A percentile compares a stretch with the other conserved stretches of the same genome.
Evolutionary conservation across 1,284 basidiomycete genomes (phyloP).

Genomic region (Pyrrhoderma lamaoense): DNA sequence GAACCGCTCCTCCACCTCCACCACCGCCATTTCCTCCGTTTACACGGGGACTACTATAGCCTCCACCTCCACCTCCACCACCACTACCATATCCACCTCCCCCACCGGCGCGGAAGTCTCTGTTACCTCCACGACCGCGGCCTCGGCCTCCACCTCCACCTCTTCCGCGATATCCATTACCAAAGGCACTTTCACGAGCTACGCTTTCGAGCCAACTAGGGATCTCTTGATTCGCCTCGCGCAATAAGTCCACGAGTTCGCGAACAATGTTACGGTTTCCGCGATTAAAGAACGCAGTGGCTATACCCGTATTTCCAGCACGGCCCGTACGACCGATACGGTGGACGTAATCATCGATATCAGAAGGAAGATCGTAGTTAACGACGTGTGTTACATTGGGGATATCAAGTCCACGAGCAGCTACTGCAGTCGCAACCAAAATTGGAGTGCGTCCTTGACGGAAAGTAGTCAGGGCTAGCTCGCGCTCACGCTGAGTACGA

Average conservation of each 20-base stretch:
- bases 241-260: slow-evolving; percentile 87
- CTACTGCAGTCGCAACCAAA: slow-evolving; percentile 97
- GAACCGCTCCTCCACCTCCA: slow-evolving; percentile 20
- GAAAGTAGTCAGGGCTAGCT: slow-evolving; percentile 94
- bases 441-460: slow-evolving; percentile 91
- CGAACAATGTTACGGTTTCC: slow-evolving; percentile 88
- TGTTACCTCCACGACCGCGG: slow-evolving; percentile 37
- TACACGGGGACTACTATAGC: slow-evolving; percentile 19
- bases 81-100: slow-evolving; percentile 30
- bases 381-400: slow-evolving; percentile 99
- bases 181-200: slow-evolving; percentile 75
- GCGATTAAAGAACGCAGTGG: slow-evolving; percentile 93
- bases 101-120: slow-evolving; percentile 41
- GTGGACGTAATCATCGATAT: slow-evolving; percentile 98
- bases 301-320: slow-evolving; percentile 96
- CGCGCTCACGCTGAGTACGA: slow-evolving; percentile 95
- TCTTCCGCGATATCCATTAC: slow-evolving; percentile 45
- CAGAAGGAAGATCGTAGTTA: slow-evolving; percentile 97
- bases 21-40: slow-evolving; percentile 30
- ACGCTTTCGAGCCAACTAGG: slow-evolving; percentile 90
- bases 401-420: slow-evolving; percentile 98
- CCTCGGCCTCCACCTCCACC: slow-evolving; percentile 55
- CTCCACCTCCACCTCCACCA: slow-evolving; percentile 26
- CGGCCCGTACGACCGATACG: slow-evolving; percentile 99
- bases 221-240: slow-evolving; percentile 96